Evolutionary conservation across 2,329 filamentous ascomycete genomes (phyloP).

Genomic region (Penicillium paneum): DNA sequence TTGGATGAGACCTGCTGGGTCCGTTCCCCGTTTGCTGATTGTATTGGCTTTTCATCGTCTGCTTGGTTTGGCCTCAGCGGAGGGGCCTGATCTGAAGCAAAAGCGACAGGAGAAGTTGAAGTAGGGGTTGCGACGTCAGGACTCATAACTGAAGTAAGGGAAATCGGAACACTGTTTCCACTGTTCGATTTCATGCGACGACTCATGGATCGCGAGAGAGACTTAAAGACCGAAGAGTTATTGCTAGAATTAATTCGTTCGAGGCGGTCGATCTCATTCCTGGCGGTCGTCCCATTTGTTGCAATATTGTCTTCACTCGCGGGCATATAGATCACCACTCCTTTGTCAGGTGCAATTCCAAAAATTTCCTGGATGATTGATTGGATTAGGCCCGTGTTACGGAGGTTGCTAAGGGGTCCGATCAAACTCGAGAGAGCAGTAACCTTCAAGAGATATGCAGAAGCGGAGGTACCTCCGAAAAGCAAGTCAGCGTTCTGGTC

Average conservation of each 20-base stretch:
- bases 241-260: slow-evolving; percentile 46
- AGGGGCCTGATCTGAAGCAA: background rate
- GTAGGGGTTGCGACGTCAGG: background rate
- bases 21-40: background rate
- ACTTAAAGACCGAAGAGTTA: slow-evolving; percentile 42
- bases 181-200: slow-evolving; percentile 35
- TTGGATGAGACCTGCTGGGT: background rate
- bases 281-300: slow-evolving; percentile 66
- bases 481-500: slow-evolving; percentile 72
- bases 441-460: slow-evolving; percentile 75
- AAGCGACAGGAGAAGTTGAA: background rate
- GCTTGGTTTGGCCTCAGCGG: background rate
- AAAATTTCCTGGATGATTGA: slow-evolving; percentile 69
- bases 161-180: slow-evolving; percentile 23
- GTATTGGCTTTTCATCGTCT: background rate
- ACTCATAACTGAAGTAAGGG: slow-evolving; percentile 21
- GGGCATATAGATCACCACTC: slow-evolving; percentile 69
- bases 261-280: slow-evolving; percentile 63
- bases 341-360: slow-evolving; percentile 62
- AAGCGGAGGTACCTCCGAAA: slow-evolving; percentile 71
- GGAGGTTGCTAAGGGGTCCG: slow-evolving; percentile 72
- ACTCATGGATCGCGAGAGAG: slow-evolving; percentile 38
- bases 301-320: slow-evolving; percentile 70
- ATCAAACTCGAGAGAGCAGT: slow-evolving; percentile 67
- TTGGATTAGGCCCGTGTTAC: slow-evolving; percentile 75